Percentiles rank a stretch among this genome's conserved stretches.
Conservation (phyloP, 2,329 filamentous ascomycete genomes). For the Diaporthe sp. region DNA sequence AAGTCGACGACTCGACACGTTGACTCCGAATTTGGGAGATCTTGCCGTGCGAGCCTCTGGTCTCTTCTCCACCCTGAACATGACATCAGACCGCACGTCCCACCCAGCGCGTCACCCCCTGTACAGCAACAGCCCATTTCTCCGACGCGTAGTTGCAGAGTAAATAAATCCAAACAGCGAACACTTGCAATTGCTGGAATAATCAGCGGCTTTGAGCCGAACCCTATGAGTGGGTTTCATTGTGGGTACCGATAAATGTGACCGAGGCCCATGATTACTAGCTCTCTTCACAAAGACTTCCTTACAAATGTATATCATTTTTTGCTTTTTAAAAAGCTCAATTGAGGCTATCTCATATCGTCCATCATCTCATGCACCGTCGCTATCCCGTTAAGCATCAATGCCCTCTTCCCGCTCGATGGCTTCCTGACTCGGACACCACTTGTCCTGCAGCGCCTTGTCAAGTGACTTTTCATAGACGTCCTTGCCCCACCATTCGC, state of each 20-base stretch:
- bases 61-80: background rate
- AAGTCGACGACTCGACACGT: too few species aligned
- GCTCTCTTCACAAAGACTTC: too few species aligned
- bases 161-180: background rate
- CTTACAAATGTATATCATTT: too few species aligned
- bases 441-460: slow-evolving; percentile 63
- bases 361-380: too few species aligned
- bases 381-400: background rate
- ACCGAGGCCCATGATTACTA: too few species aligned
- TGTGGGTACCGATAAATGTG: too few species aligned
- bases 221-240: too few species aligned
- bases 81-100: background rate
- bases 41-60: background rate
- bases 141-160: background rate
- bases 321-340: too few species aligned
- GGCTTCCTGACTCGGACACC: slow-evolving; percentile 60
- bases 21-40: background rate
- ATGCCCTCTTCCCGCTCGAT: slow-evolving; percentile 58
- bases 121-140: background rate
- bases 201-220: background rate
- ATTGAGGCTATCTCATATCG: background rate
- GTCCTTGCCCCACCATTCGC: slow-evolving; percentile 66
- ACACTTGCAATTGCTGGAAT: background rate
- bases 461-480: slow-evolving; percentile 57
- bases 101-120: background rate